These are phyloP conservation scores for Ustilaginoidea virens DNA, from an alignment of 2,329 filamentous ascomycete species.

Conservation along the genomic window DNA sequence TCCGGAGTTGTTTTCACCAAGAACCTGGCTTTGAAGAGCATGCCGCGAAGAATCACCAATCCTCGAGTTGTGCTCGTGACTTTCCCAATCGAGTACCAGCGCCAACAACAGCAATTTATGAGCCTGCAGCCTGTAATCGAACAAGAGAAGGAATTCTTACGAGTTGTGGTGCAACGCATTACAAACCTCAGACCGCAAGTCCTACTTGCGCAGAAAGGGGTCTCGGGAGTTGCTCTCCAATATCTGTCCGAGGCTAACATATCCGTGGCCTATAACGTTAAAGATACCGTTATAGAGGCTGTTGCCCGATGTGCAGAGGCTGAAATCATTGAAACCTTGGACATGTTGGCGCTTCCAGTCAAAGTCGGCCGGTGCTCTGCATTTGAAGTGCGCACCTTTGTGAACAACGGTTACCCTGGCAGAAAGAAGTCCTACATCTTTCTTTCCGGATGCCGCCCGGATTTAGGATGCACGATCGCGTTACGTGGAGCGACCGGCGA, in stretches of 20 bases:
- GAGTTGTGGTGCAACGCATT: conserved; percentile 84
- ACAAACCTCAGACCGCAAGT: conserved; percentile 72
- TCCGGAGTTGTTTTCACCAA: conserved; percentile 96
- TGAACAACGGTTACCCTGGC: conserved; percentile 58
- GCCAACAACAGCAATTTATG: conserved; percentile 84
- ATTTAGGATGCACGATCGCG: conserved; percentile 88
- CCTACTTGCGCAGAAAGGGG: conserved; percentile 80
- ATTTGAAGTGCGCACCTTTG: conserved; percentile 92
- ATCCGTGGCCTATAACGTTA: conserved; percentile 91
- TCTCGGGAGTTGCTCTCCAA: conserved; percentile 80
- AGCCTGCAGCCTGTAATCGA: conserved; percentile 92
- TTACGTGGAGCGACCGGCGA: conserved; percentile 65
- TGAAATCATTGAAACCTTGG: conserved; percentile 83
- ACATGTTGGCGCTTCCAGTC: conserved; percentile 64
- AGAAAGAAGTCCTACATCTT: conserved; percentile 93
- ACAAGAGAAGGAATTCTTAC: conserved; percentile 86
- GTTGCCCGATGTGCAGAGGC: conserved; percentile 87
- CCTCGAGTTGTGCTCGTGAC: conserved; percentile 86
- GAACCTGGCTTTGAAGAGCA: conserved; percentile 89
- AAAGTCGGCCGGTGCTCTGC: conserved; percentile 67
- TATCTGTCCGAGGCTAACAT: conserved; percentile 81
- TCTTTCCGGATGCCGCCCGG: conserved; percentile 74
- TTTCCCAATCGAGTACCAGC: conserved; percentile 90
- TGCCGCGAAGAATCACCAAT: conserved; percentile 71
- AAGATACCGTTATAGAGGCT: conserved; percentile 86